Conservation (phyloP, 768 basidiomycete genomes). For the Phlebiopsis gigantea region DNA sequence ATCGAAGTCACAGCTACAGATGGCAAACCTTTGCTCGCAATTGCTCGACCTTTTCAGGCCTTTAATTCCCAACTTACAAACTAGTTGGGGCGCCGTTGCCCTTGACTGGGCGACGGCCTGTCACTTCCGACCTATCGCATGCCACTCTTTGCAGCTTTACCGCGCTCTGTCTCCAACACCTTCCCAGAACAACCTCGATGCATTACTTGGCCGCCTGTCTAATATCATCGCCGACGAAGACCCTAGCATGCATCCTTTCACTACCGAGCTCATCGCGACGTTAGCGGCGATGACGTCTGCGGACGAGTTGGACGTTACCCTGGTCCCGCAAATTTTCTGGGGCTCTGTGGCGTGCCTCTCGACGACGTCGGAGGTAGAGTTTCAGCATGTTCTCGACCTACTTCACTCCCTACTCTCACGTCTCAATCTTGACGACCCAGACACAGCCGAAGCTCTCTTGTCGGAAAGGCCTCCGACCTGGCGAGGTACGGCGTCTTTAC, state of each 20-base stretch:
- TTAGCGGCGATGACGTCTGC: conserved; percentile 57
- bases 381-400: conserved; percentile 57
- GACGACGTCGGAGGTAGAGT: conserved; percentile 81
- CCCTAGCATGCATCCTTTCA: conserved; percentile 74
- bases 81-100: conserved; percentile 76
- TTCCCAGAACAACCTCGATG: conserved; percentile 66
- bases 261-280: conserved; percentile 76
- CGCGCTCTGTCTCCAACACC: conserved; percentile 72
- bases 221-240: conserved; percentile 78
- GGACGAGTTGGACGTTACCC: conserved; percentile 49
- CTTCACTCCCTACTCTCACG: conserved; percentile 60
- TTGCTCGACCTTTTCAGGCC: conserved; percentile 66
- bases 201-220: conserved; percentile 76
- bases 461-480: conserved; percentile 68
- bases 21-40: conserved; percentile 61
- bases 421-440: conserved; percentile 64
- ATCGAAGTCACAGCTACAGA: conserved; percentile 54
- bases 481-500: conserved; percentile 59
- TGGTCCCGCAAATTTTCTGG: conserved; percentile 88
- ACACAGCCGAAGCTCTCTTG: conserved; percentile 63
- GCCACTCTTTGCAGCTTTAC: conserved; percentile 88
- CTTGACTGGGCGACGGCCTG: conserved; percentile 84
- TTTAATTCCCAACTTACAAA: conserved; percentile 60
- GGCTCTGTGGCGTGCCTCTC: conserved; percentile 73
- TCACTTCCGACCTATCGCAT: conserved; percentile 79